phyloP scores from a whole-genome alignment of 805 yeast species.

The Candida arabinofermentans region DNA sequence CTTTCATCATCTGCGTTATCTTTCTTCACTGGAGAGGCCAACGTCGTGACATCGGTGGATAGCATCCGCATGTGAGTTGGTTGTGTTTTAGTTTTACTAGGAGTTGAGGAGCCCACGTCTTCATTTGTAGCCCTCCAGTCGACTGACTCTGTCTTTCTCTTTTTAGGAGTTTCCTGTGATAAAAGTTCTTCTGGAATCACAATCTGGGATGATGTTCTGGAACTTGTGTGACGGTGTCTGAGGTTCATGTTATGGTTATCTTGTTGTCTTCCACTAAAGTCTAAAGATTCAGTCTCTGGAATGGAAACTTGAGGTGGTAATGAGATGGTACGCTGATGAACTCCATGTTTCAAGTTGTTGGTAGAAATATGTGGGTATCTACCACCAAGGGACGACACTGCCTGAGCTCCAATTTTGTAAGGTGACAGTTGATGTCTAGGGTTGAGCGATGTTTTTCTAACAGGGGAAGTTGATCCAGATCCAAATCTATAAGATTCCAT shows the following conservation, averaged over 20 bases:
- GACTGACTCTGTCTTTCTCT: conserved; percentile 5
- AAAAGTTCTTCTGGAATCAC: conserved; percentile 14
- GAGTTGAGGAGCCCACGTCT: neutral
- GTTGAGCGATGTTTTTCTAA: conserved; percentile 12
- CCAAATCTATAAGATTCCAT: conserved; percentile 31
- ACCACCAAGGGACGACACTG: conserved; percentile 49
- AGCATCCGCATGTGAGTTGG: conserved; percentile 2
- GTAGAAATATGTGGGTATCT: conserved; percentile 21
- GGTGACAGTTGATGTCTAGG: conserved; percentile 23
- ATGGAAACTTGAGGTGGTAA: conserved; percentile 35
- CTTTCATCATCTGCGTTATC: neutral
- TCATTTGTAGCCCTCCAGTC: neutral
- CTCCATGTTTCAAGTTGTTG: conserved; percentile 24
- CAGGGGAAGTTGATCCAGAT: conserved; percentile 16
- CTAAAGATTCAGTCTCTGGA: conserved; percentile 30
- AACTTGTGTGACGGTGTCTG: conserved; percentile 21
- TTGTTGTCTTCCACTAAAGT: conserved; percentile 22
- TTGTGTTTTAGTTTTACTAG: neutral
- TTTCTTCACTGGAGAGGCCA: neutral
- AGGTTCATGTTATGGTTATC: too few relatives aligned
- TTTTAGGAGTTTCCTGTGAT: conserved; percentile 10
- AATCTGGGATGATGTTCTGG: conserved; percentile 28
- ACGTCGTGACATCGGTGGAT: conserved; percentile 2
- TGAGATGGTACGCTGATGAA: conserved; percentile 38
- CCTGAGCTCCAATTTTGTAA: conserved; percentile 68